Percentiles rank a stretch among this genome's conserved stretches.
Conservation (phyloP, 768 basidiomycete genomes). For the Ephemerocybe angulata region DNA sequence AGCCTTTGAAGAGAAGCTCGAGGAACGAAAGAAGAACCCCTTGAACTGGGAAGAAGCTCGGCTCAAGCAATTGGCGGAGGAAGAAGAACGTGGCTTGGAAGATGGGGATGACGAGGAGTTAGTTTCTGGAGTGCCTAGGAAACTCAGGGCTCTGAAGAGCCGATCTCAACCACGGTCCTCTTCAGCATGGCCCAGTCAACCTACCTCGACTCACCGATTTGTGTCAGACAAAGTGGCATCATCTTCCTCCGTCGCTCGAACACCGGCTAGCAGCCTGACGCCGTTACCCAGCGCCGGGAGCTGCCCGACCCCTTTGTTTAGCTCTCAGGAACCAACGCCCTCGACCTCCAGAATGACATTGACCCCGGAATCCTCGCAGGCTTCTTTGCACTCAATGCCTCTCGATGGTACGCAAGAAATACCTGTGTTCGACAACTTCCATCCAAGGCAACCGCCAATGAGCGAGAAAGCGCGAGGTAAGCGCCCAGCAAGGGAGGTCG, state of each 20-base stretch:
- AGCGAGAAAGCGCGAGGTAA: constrained; percentile 10
- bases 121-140: neutral
- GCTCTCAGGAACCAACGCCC: neutral
- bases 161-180: neutral
- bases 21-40: constrained; percentile 6
- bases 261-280: neutral
- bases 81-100: neutral
- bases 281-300: neutral
- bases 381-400: no score
- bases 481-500: neutral
- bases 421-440: neutral
- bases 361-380: neutral
- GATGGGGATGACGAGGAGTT: neutral
- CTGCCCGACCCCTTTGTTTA: no score
- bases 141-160: neutral
- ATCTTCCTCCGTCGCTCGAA: no score
- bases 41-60: neutral
- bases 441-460: neutral
- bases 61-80: neutral
- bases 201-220: no score
- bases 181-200: neutral
- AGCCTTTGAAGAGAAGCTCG: constrained; percentile 44
- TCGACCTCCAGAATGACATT: constrained; percentile 18
- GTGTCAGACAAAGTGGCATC: no score
- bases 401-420: neutral